These are phyloP conservation scores for Sungouiozyma ichnusensis DNA, from an alignment of 805 yeast genomes.

Conservation along the genomic window DNA sequence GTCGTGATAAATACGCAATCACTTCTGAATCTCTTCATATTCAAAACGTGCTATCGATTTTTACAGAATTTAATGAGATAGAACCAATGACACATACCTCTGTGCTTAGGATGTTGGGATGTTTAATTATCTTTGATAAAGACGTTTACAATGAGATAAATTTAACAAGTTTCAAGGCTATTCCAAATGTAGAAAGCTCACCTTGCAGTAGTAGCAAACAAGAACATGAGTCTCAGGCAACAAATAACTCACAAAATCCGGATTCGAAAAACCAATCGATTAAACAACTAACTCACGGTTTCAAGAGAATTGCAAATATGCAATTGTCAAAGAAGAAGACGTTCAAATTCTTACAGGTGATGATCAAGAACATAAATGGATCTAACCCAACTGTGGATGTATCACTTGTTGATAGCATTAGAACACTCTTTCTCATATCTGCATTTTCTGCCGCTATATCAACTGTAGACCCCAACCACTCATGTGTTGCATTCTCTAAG, in stretches of 20 bases:
- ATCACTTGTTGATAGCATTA: constrained; percentile 18
- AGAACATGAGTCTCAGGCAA: not conserved
- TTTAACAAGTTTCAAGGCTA: constrained; percentile 11
- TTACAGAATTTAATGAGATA: constrained; percentile 16
- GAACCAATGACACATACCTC: constrained; percentile 23
- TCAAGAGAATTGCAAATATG: constrained; percentile 18
- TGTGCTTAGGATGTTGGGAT: constrained; percentile 18
- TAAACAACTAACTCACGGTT: constrained; percentile 16
- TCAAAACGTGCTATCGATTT: constrained; percentile 18
- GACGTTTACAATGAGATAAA: constrained; percentile 19
- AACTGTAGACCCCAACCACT: constrained; percentile 6
- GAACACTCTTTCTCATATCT: constrained; percentile 13
- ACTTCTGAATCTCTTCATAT: constrained; percentile 5
- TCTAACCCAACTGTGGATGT: constrained; percentile 16
- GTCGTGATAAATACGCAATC: not conserved
- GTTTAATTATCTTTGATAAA: constrained; percentile 19
- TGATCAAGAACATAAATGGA: constrained; percentile 23
- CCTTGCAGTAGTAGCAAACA: not conserved
- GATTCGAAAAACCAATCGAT: constrained; percentile 3
- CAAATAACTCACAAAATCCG: not conserved
- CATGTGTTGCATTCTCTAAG: constrained; percentile 14
- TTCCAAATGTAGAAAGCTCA: not conserved
- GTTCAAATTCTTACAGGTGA: constrained; percentile 14
- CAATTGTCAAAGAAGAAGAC: constrained; percentile 13
- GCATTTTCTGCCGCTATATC: constrained; percentile 17